phyloP scores from a whole-genome alignment of 305 asterid genomes.

The Fraxinus dipetala region DNA sequence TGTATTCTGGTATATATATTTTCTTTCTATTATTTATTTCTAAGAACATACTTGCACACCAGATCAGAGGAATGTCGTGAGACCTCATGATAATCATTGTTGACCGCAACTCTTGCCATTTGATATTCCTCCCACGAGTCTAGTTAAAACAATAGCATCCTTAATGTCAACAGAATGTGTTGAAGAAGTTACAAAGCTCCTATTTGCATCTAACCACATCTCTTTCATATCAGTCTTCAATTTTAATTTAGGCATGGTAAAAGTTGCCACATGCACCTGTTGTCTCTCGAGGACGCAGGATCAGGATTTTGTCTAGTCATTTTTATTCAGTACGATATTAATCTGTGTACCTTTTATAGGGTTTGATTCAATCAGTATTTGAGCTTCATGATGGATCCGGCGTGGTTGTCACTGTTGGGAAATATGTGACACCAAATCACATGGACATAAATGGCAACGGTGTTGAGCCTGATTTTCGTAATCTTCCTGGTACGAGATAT shows the following conservation, averaged over 20 bases:
- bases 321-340: not conserved
- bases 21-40: not conserved
- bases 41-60: not conserved
- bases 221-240: not conserved
- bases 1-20: constrained; percentile 1
- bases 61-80: constrained; percentile 1
- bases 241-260: not conserved
- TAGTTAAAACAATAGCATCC: not conserved
- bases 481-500: constrained; percentile 61
- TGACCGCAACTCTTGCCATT: not conserved
- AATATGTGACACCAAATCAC: constrained; percentile 89
- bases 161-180: constrained; percentile 4
- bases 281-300: not conserved
- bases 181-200: not conserved
- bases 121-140: constrained; percentile 3
- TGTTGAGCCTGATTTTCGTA: constrained; percentile 84
- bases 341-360: constrained; percentile 42
- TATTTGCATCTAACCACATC: not conserved
- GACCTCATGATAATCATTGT: not conserved
- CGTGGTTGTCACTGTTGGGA: constrained; percentile 86
- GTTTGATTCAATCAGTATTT: constrained; percentile 91
- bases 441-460: constrained; percentile 90
- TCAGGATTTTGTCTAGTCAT: not conserved
- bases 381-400: constrained; percentile 99
- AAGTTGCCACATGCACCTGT: not conserved